Evolutionary conservation across 164 flowering plant species (phyloP), one percentile per base, ranked within the genome.

Genomic region (Berberis vulgaris): DNA sequence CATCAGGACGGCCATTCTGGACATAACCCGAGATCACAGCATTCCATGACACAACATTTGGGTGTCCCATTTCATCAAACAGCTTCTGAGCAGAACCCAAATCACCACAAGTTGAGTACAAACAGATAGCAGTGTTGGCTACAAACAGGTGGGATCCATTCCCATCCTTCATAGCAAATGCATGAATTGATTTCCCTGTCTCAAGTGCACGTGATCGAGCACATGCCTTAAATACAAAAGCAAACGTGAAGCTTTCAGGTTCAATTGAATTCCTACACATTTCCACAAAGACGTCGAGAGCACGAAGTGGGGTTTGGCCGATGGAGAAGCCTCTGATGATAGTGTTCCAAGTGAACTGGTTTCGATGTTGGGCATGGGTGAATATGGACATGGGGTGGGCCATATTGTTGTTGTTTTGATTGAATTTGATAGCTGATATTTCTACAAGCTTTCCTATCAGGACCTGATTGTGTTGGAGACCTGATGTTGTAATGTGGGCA

Each of bases 31-130:
- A 61, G 39, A 72, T 60, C 68, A 67, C 10, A 39, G 68, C 75
- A 60, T 72, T 67, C 75, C 75, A 72, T 3, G 71, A 49, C n/a
- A 72, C 71, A 54, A 64, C 62, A 64, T 72, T 67, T 49, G 61
- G 43, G 5, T 41, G 39, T 47, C 39, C 41, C 75, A 72, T 67
- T 67, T 72, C 65, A 43, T 72, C 71, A 49, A 72, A 72, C 71
- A 67, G 45, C 65, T 72, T 64, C 45, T 45, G 26, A 11, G 71
- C 71, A 12, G 62, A 39, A 3, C 6, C 58, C 61, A 67, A 38
- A 40, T 72, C 64, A 11, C 60, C 74, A 42, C 74, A 71, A 0
- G 60, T 13, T 10, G 67, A 63, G 52, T 64, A 72, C 3, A 64
- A 2, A 54, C 56, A 65, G n/a, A 72, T 54, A 1, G 57, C 60